A percentile compares a stretch with the other conserved stretches of the same genome.
These are phyloP conservation scores for Verruconis gallopava DNA, from an alignment of 2,329 filamentous ascomycete species.

Conservation along the genomic window DNA sequence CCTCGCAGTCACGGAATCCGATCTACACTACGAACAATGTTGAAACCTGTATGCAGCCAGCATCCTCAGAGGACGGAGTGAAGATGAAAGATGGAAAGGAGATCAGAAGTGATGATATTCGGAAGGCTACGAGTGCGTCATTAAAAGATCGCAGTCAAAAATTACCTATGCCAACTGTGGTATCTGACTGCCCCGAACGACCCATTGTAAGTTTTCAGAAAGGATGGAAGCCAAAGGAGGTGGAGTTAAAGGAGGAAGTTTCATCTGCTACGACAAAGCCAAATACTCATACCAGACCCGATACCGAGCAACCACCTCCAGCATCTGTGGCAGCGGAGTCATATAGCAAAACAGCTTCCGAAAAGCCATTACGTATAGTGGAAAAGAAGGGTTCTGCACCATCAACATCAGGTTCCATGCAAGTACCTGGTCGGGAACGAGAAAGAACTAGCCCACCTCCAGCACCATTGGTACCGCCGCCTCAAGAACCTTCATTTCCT, in stretches of 20 bases:
- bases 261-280: constrained; percentile 14
- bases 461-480: neutral
- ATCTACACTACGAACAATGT: constrained; percentile 59
- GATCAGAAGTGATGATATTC: constrained; percentile 75
- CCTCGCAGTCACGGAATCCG: constrained; percentile 69
- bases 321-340: neutral
- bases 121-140: constrained; percentile 78
- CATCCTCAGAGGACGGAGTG: constrained; percentile 14
- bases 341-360: neutral
- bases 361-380: constrained; percentile 1
- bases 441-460: constrained; percentile 2
- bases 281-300: neutral
- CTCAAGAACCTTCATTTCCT: neutral
- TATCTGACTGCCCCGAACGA: constrained; percentile 79
- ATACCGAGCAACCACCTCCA: no score
- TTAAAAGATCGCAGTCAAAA: constrained; percentile 76
- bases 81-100: constrained; percentile 68
- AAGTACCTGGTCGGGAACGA: neutral
- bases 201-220: constrained; percentile 96
- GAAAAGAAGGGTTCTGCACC: neutral
- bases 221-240: constrained; percentile 63
- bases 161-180: constrained; percentile 75
- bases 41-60: constrained; percentile 15
- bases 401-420: neutral
- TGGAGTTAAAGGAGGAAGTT: constrained; percentile 51